phyloP scores from a whole-genome alignment of 2,329 filamentous ascomycete genomes.

The Talaromyces albobiverticillius region DNA sequence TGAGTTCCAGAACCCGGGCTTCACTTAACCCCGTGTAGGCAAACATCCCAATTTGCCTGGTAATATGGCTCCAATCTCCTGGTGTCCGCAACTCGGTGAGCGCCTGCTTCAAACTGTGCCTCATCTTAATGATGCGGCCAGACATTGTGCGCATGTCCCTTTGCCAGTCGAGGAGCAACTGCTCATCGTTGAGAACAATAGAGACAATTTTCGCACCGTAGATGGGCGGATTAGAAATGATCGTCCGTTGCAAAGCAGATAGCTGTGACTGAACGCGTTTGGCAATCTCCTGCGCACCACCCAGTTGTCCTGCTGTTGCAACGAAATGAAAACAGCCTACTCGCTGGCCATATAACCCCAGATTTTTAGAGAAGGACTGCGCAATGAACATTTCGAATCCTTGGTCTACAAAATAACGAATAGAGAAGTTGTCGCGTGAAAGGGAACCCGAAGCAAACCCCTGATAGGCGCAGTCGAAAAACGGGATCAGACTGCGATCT shows the following conservation, averaged over 20 bases:
- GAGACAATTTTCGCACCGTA: conserved; percentile 84
- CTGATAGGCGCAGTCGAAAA: conserved; percentile 83
- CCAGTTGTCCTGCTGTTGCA: neutral
- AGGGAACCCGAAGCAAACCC: neutral
- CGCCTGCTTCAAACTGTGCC: conserved; percentile 71
- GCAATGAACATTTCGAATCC: conserved; percentile 54
- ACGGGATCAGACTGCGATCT: conserved; percentile 77
- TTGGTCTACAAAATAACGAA: neutral
- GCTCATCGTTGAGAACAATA: conserved; percentile 72
- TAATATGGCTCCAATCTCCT: conserved; percentile 93
- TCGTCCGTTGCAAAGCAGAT: neutral
- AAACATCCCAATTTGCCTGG: conserved; percentile 87
- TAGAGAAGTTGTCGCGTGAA: neutral
- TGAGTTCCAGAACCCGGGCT: conserved; percentile 40
- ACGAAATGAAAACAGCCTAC: conserved; percentile 46
- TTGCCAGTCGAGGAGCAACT: conserved; percentile 83
- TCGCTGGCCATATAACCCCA: conserved; percentile 84
- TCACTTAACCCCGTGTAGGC: conserved; percentile 62
- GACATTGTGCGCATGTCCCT: conserved; percentile 87
- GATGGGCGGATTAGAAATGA: conserved; percentile 59
- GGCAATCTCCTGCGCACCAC: neutral
- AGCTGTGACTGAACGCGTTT: neutral
- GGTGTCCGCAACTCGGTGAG: conserved; percentile 81
- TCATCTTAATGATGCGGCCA: conserved; percentile 89
- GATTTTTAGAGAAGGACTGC: conserved; percentile 54